Evolutionary conservation across 495 filamentous ascomycete species (phyloP).

Genomic region (Penicillium longicatenatum): DNA sequence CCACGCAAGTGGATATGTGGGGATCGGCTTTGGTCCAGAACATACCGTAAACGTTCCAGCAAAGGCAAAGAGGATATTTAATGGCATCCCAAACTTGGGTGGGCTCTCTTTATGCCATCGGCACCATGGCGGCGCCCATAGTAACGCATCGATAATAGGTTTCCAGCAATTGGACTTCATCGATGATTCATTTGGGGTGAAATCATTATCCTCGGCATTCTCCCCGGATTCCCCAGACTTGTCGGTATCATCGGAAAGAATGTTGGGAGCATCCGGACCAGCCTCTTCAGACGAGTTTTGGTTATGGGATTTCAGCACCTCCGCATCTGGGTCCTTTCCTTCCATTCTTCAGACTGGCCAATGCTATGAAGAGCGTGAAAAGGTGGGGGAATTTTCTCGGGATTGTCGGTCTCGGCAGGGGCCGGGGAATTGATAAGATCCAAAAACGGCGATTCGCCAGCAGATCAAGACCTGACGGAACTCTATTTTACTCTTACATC

Average conservation of each 20-base stretch:
- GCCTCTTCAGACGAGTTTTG: background rate
- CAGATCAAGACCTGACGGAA: background rate
- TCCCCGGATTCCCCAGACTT: background rate
- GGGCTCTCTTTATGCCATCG: constrained; percentile 60
- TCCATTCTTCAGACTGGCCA: background rate
- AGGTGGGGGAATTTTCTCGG: background rate
- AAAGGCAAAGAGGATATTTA: constrained; percentile 65
- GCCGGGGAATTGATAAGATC: background rate
- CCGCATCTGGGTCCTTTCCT: background rate
- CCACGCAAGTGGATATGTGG: background rate
- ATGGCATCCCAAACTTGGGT: constrained; percentile 56
- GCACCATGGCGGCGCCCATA: constrained; percentile 58
- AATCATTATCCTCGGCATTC: background rate
- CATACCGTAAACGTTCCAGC: constrained; percentile 36
- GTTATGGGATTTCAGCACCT: background rate
- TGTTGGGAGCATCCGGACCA: background rate
- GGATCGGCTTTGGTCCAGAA: background rate
- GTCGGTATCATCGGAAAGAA: background rate
- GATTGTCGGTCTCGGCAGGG: background rate
- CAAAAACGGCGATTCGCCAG: background rate
- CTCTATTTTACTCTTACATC: background rate
- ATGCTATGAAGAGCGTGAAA: background rate
- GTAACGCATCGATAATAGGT: constrained; percentile 26
- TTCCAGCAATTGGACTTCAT: background rate
- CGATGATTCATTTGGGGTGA: background rate